Conservation (phyloP, 2,329 filamentous ascomycete species). For the Daldinia sp. region DNA sequence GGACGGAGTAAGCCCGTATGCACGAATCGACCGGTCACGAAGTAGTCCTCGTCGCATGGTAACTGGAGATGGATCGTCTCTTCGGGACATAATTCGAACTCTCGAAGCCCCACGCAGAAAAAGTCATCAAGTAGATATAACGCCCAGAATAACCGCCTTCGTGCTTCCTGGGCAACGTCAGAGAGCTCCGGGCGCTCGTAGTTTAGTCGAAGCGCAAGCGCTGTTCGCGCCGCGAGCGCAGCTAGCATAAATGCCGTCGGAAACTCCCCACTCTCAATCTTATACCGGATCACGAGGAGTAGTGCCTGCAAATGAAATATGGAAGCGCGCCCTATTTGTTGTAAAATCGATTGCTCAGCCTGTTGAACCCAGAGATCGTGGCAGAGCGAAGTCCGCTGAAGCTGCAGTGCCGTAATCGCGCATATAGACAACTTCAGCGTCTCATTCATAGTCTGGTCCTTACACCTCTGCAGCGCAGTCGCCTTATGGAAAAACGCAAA, state of each 20-base stretch:
- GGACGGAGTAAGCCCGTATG: constrained; percentile 39
- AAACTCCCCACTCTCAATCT: constrained; percentile 47
- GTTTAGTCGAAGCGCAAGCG: constrained; percentile 51
- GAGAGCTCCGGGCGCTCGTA: constrained; percentile 50
- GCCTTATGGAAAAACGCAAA: constrained; percentile 49
- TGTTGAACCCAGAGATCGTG: constrained; percentile 45
- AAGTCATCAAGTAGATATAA: constrained; percentile 52
- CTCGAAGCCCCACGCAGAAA: constrained; percentile 52
- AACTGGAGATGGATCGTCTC: constrained; percentile 52
- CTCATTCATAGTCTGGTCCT: constrained; percentile 44
- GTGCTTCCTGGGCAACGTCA: constrained; percentile 49
- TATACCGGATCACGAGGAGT: constrained; percentile 45
- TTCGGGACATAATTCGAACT: constrained; percentile 52
- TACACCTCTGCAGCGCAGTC: constrained; percentile 46
- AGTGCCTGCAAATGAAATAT: constrained; percentile 48
- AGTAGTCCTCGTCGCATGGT: constrained; percentile 48
- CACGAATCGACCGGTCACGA: constrained; percentile 40
- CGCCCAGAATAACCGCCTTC: constrained; percentile 52
- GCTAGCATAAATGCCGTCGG: constrained; percentile 50
- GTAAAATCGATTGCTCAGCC: constrained; percentile 46
- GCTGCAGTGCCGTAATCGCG: constrained; percentile 46
- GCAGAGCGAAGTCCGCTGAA: constrained; percentile 37
- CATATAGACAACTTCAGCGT: constrained; percentile 47
- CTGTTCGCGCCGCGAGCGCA: constrained; percentile 48
- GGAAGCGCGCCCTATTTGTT: constrained; percentile 46